Evolutionary conservation across 2,329 filamentous ascomycete species (phyloP), one percentile per base, ranked within the genome.

Genomic region (Knoxdaviesia capensis): DNA sequence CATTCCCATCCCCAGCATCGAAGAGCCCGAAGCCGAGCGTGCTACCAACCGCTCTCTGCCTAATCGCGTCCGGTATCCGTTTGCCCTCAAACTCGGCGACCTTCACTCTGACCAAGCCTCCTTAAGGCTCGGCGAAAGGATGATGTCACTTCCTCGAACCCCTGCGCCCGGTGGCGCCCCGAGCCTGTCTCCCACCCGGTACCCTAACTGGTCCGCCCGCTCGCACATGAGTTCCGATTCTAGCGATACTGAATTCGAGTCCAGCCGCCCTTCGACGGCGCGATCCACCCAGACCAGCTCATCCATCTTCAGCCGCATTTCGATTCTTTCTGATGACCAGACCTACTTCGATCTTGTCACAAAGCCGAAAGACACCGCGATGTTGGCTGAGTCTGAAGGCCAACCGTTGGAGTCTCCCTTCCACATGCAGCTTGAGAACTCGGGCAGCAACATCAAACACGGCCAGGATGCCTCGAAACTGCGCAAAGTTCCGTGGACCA

Each of bases 1-100:
- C 52, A 60, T 76, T 4, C 71, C 74, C 29, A 68, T 79, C 41
- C 74, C 73, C 9, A 77, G 73, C 53, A 76, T 79, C 43, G 74
- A 79, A 54, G 62, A 69, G 46, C 65, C 70, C 41, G 60, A 63
- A 48, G 60, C 63, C 28, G 35, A 5, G 5, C 11, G 11, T 7
- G 10, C 36, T 7, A 38, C 36, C 36, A 65, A 66, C 61, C 52
- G 56, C 34, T 44, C 53, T 30, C n/a, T n/a, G n/a, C n/a, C n/a
- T n/a, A n/a, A n/a, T n/a, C n/a, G n/a, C n/a, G n/a, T n/a, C n/a
- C n/a, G n/a, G n/a, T 57, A 55, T 41, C 51, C 57, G 6, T 44
- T 40, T 10, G 52, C 61, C 36, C 54, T 60, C 30, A 53, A 52
- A 38, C 51, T 64, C 33, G 50, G 53, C 11, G 53, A 57, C 33